Percentiles rank a stretch among this genome's conserved stretches.
Evolutionary conservation across 345 rosid species (phyloP).

Genomic region (Moricandia arvensis): DNA sequence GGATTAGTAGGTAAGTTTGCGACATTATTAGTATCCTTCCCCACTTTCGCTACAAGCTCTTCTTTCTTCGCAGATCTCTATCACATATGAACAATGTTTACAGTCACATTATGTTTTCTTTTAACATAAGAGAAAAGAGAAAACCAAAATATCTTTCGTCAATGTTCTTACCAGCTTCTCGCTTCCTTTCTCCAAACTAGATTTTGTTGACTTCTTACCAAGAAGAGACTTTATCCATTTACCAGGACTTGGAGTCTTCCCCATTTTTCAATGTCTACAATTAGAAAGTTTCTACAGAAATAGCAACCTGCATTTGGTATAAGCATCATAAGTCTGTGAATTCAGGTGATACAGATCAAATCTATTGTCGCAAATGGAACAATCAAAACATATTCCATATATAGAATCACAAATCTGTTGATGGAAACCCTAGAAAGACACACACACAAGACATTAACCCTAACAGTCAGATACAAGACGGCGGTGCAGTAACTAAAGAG

Average conservation of each 20-base stretch:
- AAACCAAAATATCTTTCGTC: no score
- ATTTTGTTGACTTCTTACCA: no score
- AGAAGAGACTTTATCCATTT: slow-evolving; percentile 49
- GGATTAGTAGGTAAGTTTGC: slow-evolving; percentile 38
- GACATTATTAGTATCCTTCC: slow-evolving; percentile 39
- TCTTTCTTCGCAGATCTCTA: slow-evolving; percentile 54
- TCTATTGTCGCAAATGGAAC: neutral
- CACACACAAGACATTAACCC: slow-evolving; percentile 4
- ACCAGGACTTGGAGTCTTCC: slow-evolving; percentile 70
- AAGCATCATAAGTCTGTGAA: neutral
- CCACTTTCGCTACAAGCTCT: slow-evolving; percentile 39
- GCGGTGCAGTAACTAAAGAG: slow-evolving; percentile 3
- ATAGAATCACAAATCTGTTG: neutral
- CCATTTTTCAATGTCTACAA: slow-evolving; percentile 42
- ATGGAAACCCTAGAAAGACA: slow-evolving; percentile 10
- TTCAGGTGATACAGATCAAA: neutral
- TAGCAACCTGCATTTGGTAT: slow-evolving; percentile 25
- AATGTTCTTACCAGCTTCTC: no score
- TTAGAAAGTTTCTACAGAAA: neutral
- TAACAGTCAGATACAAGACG: neutral
- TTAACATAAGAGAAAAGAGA: slow-evolving; percentile 8
- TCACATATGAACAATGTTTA: slow-evolving; percentile 12
- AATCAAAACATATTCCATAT: no score
- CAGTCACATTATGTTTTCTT: slow-evolving; percentile 1
- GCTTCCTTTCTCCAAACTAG: no score